Evolutionary conservation across 1,284 basidiomycete genomes (phyloP).

Genomic region (Ceratorhiza oryzae-sativae): DNA sequence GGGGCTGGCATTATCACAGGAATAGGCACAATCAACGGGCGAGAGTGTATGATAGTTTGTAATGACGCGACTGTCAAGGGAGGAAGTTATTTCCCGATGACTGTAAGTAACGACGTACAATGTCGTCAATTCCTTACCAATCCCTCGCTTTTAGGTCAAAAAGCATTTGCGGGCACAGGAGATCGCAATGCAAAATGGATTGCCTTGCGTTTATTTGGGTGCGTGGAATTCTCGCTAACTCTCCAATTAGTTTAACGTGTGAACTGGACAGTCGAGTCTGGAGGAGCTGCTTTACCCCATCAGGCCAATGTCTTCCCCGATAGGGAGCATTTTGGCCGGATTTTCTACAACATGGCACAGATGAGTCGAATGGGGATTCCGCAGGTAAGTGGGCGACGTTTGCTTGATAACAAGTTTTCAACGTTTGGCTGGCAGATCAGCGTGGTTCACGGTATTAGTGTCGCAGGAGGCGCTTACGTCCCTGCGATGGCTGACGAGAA

Average conservation of each 20-base stretch:
- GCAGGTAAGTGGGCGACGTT: constrained; percentile 53
- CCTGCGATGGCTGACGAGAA: constrained; percentile 98
- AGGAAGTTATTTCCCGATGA: constrained; percentile 91
- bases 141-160: constrained; percentile 68
- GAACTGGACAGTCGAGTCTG: constrained; percentile 77
- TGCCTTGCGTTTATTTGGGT: constrained; percentile 95
- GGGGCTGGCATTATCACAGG: constrained; percentile 93
- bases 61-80: constrained; percentile 96
- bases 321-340: constrained; percentile 92
- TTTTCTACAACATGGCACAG: constrained; percentile 89
- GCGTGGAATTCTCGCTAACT: not conserved
- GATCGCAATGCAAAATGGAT: constrained; percentile 85
- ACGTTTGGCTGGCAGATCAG: constrained; percentile 85
- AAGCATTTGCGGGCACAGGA: constrained; percentile 95
- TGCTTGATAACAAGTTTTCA: constrained; percentile 73
- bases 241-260: not conserved
- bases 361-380: constrained; percentile 35
- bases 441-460: constrained; percentile 92
- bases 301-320: constrained; percentile 93
- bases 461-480: constrained; percentile 89
- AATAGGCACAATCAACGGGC: constrained; percentile 79
- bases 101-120: constrained; percentile 56
- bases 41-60: constrained; percentile 87
- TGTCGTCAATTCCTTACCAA: constrained; percentile 4
- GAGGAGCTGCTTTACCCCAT: constrained; percentile 90